Evolutionary conservation across 2,329 filamentous ascomycete species (phyloP).

Genomic region (Hirsutella rhossiliensis): DNA sequence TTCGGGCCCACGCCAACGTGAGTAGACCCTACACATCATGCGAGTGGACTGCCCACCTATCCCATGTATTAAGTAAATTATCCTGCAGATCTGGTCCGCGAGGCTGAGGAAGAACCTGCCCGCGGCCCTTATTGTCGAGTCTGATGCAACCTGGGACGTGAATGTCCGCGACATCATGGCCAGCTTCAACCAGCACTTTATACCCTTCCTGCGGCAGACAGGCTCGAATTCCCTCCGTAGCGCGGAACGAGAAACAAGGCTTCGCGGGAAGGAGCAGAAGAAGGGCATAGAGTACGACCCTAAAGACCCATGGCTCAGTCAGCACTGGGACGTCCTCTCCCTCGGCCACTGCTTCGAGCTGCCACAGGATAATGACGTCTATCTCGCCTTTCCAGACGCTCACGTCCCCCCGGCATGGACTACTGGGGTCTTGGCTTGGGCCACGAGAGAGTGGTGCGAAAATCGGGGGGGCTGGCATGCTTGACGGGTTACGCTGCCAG

Average conservation of each 20-base stretch:
- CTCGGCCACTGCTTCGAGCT: constrained; percentile 1
- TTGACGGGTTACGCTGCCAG: constrained; percentile 15
- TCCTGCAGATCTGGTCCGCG: constrained; percentile 13
- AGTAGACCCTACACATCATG: not conserved
- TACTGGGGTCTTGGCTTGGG: constrained; percentile 9
- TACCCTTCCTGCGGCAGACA: not conserved
- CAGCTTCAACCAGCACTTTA: constrained; percentile 6
- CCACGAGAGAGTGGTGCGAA: constrained; percentile 11
- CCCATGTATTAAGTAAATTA: not conserved
- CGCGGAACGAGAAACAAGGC: not conserved
- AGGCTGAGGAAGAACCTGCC: constrained; percentile 9
- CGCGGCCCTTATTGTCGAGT: constrained; percentile 15
- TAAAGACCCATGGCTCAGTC: not conserved
- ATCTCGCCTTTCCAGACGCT: constrained; percentile 7
- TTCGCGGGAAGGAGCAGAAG: not conserved
- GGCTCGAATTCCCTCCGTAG: not conserved
- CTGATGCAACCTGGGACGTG: constrained; percentile 16
- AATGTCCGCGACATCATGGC: constrained; percentile 13
- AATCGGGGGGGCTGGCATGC: constrained; percentile 11
- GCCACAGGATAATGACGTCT: not conserved
- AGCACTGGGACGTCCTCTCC: constrained; percentile 1
- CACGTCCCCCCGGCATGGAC: constrained; percentile 5
- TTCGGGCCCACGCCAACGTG: constrained; percentile 16
- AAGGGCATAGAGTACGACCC: not conserved
- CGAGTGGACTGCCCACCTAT: not conserved